These are phyloP conservation scores for Inonotus obliquus DNA, from an alignment of 1,284 basidiomycete species.

Conservation along the genomic window DNA sequence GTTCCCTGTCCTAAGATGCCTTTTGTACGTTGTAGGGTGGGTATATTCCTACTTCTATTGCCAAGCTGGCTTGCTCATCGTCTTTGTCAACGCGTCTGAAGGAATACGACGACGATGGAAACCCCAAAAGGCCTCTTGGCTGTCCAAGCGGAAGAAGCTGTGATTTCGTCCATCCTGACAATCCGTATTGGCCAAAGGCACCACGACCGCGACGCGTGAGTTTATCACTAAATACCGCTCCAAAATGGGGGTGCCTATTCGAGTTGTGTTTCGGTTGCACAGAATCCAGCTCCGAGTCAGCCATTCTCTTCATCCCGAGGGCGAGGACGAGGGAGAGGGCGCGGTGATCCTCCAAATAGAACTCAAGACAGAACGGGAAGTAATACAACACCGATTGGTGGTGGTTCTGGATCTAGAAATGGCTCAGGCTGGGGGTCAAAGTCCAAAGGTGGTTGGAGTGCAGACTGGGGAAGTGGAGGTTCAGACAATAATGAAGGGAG, in stretches of 20 bases:
- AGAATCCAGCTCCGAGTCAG: not conserved
- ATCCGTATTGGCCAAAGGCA: conserved; percentile 2
- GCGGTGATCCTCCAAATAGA: not conserved
- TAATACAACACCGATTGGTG: not conserved
- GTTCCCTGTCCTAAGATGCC: conserved; percentile 1
- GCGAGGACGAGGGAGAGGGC: not conserved
- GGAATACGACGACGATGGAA: conserved; percentile 13
- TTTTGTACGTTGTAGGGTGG: conserved; percentile 6
- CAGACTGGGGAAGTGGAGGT: not conserved
- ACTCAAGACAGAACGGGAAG: not conserved
- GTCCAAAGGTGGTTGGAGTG: not conserved
- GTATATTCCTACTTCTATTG: not conserved
- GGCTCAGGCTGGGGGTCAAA: not conserved
- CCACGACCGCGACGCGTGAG: not conserved
- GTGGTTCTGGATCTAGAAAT: not conserved
- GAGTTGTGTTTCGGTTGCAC: not conserved
- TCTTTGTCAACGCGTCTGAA: not conserved
- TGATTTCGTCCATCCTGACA: conserved; percentile 12
- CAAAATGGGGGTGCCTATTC: not conserved
- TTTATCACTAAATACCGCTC: not conserved
- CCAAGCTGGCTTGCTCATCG: not conserved
- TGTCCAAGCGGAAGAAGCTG: conserved; percentile 5
- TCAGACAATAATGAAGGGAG: not conserved
- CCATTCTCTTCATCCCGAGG: not conserved
- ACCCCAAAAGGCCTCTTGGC: not conserved